A percentile compares a stretch with the other conserved stretches of the same genome.
These are phyloP conservation scores for Hypoxylon sp. DNA, from an alignment of 2,329 filamentous ascomycete genomes.

Conservation along the genomic window DNA sequence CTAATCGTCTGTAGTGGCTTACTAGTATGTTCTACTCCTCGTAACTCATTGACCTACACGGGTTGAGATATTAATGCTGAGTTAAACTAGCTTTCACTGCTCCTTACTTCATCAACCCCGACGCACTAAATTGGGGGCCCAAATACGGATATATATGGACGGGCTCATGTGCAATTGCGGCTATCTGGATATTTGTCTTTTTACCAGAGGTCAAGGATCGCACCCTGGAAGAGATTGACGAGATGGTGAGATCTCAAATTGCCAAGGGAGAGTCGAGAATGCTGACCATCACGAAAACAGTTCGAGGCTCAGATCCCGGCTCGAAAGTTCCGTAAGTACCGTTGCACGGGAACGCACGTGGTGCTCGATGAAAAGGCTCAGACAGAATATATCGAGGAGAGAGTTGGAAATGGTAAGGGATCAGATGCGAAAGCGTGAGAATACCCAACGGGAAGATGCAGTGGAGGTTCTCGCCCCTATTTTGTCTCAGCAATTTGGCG, in stretches of 20 bases:
- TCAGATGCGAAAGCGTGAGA: conserved; percentile 22
- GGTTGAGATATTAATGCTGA: neutral
- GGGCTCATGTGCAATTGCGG: conserved; percentile 53
- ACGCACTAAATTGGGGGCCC: conserved; percentile 67
- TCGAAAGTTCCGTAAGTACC: conserved; percentile 55
- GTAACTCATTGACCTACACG: neutral
- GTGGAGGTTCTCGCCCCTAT: neutral
- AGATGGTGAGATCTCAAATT: conserved; percentile 59
- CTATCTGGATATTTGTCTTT: conserved; percentile 61
- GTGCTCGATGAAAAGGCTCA: conserved; percentile 45
- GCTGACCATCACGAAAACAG: conserved; percentile 39
- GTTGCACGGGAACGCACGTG: conserved; percentile 51
- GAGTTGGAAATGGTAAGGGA: neutral
- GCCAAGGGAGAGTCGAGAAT: too few relatives aligned
- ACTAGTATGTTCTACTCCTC: conserved; percentile 53
- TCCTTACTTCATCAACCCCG: conserved; percentile 71
- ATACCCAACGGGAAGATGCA: neutral
- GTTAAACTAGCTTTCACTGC: conserved; percentile 62
- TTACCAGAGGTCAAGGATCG: conserved; percentile 67
- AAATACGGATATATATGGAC: conserved; percentile 70
- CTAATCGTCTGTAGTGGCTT: conserved; percentile 57
- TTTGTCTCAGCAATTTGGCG: neutral
- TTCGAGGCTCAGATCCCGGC: conserved; percentile 56
- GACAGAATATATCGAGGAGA: conserved; percentile 41
- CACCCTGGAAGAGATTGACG: conserved; percentile 67